Evolutionary conservation across 768 basidiomycete species (phyloP).

Genomic region (Coprinellus micaceus): DNA sequence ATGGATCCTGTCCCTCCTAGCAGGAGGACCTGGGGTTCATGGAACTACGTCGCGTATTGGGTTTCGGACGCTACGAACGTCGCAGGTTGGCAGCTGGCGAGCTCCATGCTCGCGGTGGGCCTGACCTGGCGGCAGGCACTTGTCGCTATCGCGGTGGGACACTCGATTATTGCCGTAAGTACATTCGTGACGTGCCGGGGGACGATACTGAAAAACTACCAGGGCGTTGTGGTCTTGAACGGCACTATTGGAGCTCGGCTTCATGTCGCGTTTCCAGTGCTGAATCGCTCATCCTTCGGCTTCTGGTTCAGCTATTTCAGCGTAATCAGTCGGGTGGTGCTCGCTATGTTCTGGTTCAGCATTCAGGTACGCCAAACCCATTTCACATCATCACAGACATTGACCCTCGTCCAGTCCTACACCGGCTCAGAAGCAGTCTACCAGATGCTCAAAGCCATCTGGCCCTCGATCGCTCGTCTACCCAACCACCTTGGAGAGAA

Average conservation of each 20-base stretch:
- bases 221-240: constrained; percentile 66
- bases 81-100: constrained; percentile 59
- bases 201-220: not conserved
- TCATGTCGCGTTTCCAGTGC: constrained; percentile 69
- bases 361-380: constrained; percentile 48
- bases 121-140: constrained; percentile 73
- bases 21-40: constrained; percentile 62
- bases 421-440: constrained; percentile 72
- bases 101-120: constrained; percentile 72
- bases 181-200: not conserved
- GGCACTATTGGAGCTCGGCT: constrained; percentile 75
- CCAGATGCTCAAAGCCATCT: constrained; percentile 81
- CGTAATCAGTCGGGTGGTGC: constrained; percentile 69
- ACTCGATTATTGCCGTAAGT: constrained; percentile 60
- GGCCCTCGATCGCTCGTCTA: constrained; percentile 65
- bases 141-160: constrained; percentile 66
- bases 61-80: constrained; percentile 47
- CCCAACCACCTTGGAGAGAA: constrained; percentile 59
- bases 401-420: constrained; percentile 34
- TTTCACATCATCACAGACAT: not conserved
- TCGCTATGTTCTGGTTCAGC: constrained; percentile 82
- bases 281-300: constrained; percentile 85
- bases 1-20: constrained; percentile 71
- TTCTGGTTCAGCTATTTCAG: constrained; percentile 90
- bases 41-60: constrained; percentile 66